phyloP scores from a whole-genome alignment of 345 rosid species.

The Hypericum perforatum region DNA sequence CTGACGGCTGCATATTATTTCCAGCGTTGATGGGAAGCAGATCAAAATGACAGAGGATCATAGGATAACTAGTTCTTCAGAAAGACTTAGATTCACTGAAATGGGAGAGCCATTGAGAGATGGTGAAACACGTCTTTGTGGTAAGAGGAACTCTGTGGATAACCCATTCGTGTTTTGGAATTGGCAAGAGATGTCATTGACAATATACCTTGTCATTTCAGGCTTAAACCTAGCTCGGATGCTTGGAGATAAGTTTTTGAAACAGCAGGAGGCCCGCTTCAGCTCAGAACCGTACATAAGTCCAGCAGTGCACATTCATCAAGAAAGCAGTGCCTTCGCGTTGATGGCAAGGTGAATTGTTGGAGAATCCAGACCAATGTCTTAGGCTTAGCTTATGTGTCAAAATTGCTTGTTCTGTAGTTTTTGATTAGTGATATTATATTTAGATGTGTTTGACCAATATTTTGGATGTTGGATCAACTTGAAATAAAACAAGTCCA shows the following conservation, averaged over 20 bases:
- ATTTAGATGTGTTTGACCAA: too few species aligned
- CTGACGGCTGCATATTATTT: constrained; percentile 16
- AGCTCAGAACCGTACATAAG: constrained; percentile 84
- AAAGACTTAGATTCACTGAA: constrained; percentile 54
- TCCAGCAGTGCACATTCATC: constrained; percentile 49
- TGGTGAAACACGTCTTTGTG: constrained; percentile 66
- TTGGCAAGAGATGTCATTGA: background rate
- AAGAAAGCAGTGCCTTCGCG: constrained; percentile 48
- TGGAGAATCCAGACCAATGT: too few species aligned
- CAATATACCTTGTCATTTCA: constrained; percentile 14
- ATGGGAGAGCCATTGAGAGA: constrained; percentile 68
- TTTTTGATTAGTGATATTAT: too few species aligned
- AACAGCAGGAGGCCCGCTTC: constrained; percentile 80
- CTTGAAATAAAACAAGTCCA: too few species aligned
- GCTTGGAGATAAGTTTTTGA: constrained; percentile 96
- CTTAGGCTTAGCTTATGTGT: too few species aligned
- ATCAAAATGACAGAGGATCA: constrained; percentile 92
- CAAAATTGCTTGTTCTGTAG: too few species aligned
- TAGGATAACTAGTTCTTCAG: constrained; percentile 57
- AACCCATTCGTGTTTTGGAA: background rate
- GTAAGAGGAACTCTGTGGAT: constrained; percentile 22
- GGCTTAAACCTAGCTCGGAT: constrained; percentile 89
- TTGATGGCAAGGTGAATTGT: constrained; percentile 67
- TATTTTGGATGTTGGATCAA: too few species aligned
- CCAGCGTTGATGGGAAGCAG: constrained; percentile 64